Conservation (phyloP, 805 yeast genomes). For the Zygosaccharomyces gambellarensis region DNA sequence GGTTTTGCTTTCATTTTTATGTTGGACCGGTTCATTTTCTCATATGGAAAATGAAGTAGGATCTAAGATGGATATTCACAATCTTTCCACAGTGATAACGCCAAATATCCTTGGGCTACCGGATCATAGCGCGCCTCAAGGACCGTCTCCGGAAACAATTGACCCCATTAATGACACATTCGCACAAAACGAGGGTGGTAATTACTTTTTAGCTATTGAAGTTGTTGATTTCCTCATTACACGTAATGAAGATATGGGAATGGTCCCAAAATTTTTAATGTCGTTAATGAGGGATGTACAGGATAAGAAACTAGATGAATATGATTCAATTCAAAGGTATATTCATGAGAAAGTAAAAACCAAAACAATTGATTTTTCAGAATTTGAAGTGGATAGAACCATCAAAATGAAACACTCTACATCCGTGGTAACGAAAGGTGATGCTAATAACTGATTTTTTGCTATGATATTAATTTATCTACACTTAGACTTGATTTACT, state of each 20-base stretch:
- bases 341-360: conserved; percentile 14
- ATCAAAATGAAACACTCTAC: conserved; percentile 26
- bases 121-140: conserved; percentile 18
- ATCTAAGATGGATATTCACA: conserved; percentile 94
- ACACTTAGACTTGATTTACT: background rate
- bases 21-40: conserved; percentile 95
- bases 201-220: conserved; percentile 85
- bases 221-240: conserved; percentile 81
- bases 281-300: conserved; percentile 41
- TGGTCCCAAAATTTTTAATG: conserved; percentile 65
- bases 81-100: conserved; percentile 89
- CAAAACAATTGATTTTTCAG: conserved; percentile 23
- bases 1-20: conserved; percentile 76
- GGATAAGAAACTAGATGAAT: conserved; percentile 11
- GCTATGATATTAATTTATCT: background rate
- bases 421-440: conserved; percentile 21
- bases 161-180: conserved; percentile 37
- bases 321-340: conserved; percentile 19
- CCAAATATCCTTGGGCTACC: conserved; percentile 74
- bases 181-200: conserved; percentile 51
- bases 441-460: conserved; percentile 9
- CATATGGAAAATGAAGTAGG: conserved; percentile 86
- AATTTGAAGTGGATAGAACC: conserved; percentile 24
- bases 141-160: conserved; percentile 27
- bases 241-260: conserved; percentile 69